Percentiles rank a stretch among this genome's conserved stretches.
Evolutionary conservation across 2,329 filamentous ascomycete genomes (phyloP).

Genomic region (Colletotrichum karsti): DNA sequence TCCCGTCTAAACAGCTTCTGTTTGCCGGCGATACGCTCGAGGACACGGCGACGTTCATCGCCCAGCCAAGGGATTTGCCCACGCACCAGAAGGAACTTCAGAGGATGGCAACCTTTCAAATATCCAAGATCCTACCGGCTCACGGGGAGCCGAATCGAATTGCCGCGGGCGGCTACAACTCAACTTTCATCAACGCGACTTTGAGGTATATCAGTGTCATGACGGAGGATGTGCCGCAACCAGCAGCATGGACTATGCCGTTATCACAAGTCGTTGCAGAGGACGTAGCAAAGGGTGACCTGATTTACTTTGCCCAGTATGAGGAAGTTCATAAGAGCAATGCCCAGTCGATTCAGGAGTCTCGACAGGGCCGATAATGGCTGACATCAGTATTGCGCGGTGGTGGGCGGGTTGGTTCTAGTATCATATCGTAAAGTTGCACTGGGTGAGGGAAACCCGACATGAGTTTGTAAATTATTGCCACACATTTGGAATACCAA

Average conservation of each 20-base stretch:
- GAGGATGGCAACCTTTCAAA: constrained; percentile 7
- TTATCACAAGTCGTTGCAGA: constrained; percentile 21
- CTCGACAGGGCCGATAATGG: neutral
- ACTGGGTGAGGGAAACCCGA: too few species aligned
- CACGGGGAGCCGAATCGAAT: constrained; percentile 20
- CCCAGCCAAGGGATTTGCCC: constrained; percentile 6
- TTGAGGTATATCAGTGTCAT: constrained; percentile 19
- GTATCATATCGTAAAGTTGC: too few species aligned
- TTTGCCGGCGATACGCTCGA: constrained; percentile 25
- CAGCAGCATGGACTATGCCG: constrained; percentile 15
- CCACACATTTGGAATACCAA: too few species aligned
- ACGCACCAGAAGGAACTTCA: constrained; percentile 19
- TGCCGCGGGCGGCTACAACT: constrained; percentile 16
- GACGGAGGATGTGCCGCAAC: constrained; percentile 23
- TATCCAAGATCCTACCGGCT: constrained; percentile 24
- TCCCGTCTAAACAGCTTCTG: constrained; percentile 20
- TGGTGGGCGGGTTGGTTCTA: too few species aligned
- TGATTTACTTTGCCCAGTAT: constrained; percentile 25
- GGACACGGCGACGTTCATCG: constrained; percentile 26
- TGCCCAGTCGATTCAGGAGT: constrained; percentile 9
- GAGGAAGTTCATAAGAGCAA: constrained; percentile 27
- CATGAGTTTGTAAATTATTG: too few species aligned
- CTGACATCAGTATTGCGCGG: too few species aligned
- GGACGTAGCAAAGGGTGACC: constrained; percentile 14
- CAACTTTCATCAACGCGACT: constrained; percentile 25